These are phyloP conservation scores for Monosporascus cannonballus DNA, from an alignment of 2,329 filamentous ascomycete genomes.

Conservation along the genomic window DNA sequence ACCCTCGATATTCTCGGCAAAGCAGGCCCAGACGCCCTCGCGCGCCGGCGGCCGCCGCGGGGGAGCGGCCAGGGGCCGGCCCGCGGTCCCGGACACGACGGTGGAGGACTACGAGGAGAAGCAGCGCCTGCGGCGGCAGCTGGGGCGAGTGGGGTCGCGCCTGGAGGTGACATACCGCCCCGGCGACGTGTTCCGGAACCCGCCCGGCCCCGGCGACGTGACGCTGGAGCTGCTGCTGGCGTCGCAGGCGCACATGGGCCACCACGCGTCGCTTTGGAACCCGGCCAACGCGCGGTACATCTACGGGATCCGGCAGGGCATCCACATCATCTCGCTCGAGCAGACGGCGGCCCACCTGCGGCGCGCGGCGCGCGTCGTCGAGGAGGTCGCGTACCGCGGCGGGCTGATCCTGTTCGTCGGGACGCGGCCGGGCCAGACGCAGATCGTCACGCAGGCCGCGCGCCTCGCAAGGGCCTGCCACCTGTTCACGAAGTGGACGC, in stretches of 20 bases:
- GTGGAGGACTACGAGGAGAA: conserved; percentile 31
- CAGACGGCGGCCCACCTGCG: conserved; percentile 81
- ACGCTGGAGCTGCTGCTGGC: conserved; percentile 88
- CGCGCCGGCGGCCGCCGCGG: not conserved
- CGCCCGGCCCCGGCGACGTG: conserved; percentile 71
- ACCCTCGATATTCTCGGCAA: conserved; percentile 20
- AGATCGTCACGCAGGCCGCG: conserved; percentile 75
- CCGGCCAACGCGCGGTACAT: conserved; percentile 92
- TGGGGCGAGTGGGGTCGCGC: conserved; percentile 41
- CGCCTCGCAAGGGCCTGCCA: conserved; percentile 74
- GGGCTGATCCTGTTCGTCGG: conserved; percentile 89
- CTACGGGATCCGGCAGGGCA: conserved; percentile 77
- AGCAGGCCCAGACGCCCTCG: conserved; percentile 9
- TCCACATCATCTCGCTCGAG: conserved; percentile 92
- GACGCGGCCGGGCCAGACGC: conserved; percentile 74
- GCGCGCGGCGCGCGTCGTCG: conserved; percentile 87
- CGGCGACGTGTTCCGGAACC: conserved; percentile 60
- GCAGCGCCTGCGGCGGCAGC: conserved; percentile 37
- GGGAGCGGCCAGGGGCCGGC: not conserved
- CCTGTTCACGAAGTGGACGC: conserved; percentile 87
- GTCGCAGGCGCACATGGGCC: conserved; percentile 81
- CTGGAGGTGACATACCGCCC: conserved; percentile 57
- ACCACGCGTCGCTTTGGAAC: conserved; percentile 89
- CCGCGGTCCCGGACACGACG: conserved; percentile 22
- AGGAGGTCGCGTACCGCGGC: conserved; percentile 75